These are phyloP conservation scores for Tetraselmis chui DNA, from an alignment of 139 green algal genomes.

Conservation along the genomic window DNA sequence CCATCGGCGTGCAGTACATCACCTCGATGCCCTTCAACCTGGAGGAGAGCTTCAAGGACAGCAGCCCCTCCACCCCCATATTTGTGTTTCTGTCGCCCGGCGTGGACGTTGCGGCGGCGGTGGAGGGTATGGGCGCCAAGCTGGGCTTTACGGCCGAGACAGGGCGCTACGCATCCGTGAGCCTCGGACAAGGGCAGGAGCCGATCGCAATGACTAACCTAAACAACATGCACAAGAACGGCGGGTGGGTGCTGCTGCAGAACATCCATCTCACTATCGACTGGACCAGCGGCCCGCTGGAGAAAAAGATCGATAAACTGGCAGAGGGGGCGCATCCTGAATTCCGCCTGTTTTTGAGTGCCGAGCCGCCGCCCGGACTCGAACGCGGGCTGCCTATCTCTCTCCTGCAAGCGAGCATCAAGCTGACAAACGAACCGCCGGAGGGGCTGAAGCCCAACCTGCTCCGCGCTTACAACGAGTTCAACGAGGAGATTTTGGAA, in stretches of 20 bases:
- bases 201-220: constrained; percentile 76
- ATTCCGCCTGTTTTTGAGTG: constrained; percentile 87
- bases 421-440: constrained; percentile 90
- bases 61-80: constrained; percentile 62
- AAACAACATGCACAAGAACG: constrained; percentile 69
- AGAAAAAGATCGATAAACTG: constrained; percentile 81
- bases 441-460: constrained; percentile 76
- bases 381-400: constrained; percentile 76
- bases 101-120: constrained; percentile 65
- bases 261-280: constrained; percentile 75
- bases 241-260: constrained; percentile 91
- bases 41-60: constrained; percentile 62
- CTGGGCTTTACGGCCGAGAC: constrained; percentile 64
- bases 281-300: constrained; percentile 73
- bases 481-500: constrained; percentile 83
- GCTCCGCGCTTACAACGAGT: constrained; percentile 68
- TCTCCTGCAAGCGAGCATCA: constrained; percentile 84
- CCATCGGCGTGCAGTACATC: constrained; percentile 65
- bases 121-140: constrained; percentile 72
- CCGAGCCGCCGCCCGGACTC: constrained; percentile 75
- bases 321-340: constrained; percentile 69
- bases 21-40: constrained; percentile 64
- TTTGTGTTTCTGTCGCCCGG: constrained; percentile 87
- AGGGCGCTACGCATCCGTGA: constrained; percentile 68
- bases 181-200: constrained; percentile 86